Base-by-base conservation (phyloP, 345 rosid genomes). In the Melaleuca alternifolia region DNA sequence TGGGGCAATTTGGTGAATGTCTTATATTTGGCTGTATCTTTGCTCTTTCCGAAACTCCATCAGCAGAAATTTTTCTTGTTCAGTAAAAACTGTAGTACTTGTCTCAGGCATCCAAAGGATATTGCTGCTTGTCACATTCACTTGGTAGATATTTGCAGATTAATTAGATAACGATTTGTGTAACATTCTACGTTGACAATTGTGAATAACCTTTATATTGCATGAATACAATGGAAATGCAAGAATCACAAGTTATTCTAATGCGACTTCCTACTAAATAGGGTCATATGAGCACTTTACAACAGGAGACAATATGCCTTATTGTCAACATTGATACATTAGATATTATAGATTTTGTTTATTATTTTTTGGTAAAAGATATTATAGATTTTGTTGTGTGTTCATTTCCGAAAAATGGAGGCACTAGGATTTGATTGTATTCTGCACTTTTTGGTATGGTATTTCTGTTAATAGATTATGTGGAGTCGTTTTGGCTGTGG, bases 381-480 rank as follows among this genome's bases (percentile, higher is more conserved):
- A n/a, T n/a, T n/a, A n/a, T n/a, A n/a, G n/a, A n/a, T n/a, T n/a
- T n/a, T n/a, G n/a, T 11, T 33, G 77, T 52, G 54, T 65, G 41
- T 65, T 65, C 46, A 1, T 37, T 65, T 65, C 46, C 11, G 15
- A 2, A 28, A 61, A 62, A 18, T 71, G 79, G 21, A 71, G 79
- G 44, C 26, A 10, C 4, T 71, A 4, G 23, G 44, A 33, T 37
- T 71, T 71, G 48, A 71, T 71, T 71, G 48, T 71, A 41, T 16
- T 7, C 26, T 71, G 48, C 79, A 71, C 44, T 24, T 33, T 54
- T 71, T 71, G 48, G 79, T 18, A 18, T 71, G 79, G 48, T 37
- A 48, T 71, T 33, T 20, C 48, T 57, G 87, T 85, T 90, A 85
- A 91, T 93, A 92, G 94, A 88, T 87, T 87, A 89, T 83, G 89